Evolutionary conservation across 2,329 filamentous ascomycete species (phyloP), one percentile per base, ranked within the genome.

Genomic region (Monosporascus sp.): DNA sequence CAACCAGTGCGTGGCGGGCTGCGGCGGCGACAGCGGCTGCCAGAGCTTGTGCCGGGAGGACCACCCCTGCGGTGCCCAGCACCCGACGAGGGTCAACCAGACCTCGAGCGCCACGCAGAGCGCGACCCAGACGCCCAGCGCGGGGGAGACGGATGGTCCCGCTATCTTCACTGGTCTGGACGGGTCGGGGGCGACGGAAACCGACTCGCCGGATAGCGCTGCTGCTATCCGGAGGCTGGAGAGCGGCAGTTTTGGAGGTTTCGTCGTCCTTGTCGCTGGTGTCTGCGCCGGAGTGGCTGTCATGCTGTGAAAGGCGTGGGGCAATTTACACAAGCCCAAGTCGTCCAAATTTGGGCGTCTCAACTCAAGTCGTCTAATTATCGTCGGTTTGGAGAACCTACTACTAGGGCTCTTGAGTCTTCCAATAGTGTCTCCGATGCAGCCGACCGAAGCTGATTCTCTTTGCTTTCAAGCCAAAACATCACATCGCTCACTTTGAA

Each of bases 61-160:
- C 57, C 75, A 90, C 72, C 87, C 84, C 3, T 93, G 89, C 68
- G 88, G 89, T 67, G 88, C 88, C 38, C 76, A 76, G 61, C 73
- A 80, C 65, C 88, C 89, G 15, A 80, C 70, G 43, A 76, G 75
- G 52, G 70, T 75, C 68, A 90, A 89, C 70, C 62, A 68, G 5
- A 81, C 80, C 6, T 70, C 76, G 7, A 72, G 74, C 18, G 70
- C 75, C 17, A 70, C 72, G 9, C 47, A 51, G 11, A 46, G 43
- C 5, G 66, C 75, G 7, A 66, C 73, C 5, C 66, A 71, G 14
- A 63, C 74, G 17, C 71, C 74, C 24, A 66, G 68, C 1, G 64
- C 68, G 20, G 62, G 67, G 24, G 60, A 65, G 6, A 66, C 67
- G 35, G 66, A 68, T 20, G 58, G 58, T 46, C 69, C 68, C 51